Evolutionary conservation across 2,329 filamentous ascomycete species (phyloP).

Genomic region (Colletotrichum australisinense): DNA sequence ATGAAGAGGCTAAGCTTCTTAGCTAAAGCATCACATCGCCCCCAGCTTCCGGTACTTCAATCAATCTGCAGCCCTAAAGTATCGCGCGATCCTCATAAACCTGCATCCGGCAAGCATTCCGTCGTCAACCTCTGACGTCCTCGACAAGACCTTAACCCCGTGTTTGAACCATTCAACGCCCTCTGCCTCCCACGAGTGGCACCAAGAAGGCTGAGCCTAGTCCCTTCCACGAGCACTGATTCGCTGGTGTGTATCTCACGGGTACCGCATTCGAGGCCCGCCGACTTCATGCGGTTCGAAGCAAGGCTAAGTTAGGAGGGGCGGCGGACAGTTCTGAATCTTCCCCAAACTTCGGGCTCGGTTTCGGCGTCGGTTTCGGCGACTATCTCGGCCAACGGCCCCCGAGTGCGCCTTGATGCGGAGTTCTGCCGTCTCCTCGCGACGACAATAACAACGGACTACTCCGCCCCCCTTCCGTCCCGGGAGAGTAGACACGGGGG

Average conservation of each 20-base stretch:
- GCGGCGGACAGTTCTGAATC: not conserved
- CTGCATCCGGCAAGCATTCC: not conserved
- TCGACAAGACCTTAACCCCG: not conserved
- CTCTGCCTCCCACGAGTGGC: not conserved
- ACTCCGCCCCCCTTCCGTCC: not conserved
- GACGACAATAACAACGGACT: not conserved
- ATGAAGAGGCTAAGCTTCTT: not conserved
- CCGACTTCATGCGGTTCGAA: not conserved
- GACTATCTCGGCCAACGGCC: not conserved
- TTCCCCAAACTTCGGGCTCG: not conserved
- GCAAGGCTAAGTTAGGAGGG: not conserved
- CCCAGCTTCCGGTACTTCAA: not conserved
- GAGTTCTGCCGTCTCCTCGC: not conserved
- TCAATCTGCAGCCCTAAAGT: not conserved
- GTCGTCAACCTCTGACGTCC: not conserved
- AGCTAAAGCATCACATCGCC: not conserved
- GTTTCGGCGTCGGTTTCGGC: constrained; percentile 28
- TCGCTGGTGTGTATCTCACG: not conserved
- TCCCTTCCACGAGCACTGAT: not conserved
- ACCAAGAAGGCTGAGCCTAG: not conserved
- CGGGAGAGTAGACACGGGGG: not conserved
- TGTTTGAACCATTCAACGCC: no score
- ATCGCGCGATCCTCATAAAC: not conserved
- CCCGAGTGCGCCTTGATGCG: not conserved
- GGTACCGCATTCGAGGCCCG: not conserved